Evolutionary conservation across 768 basidiomycete species (phyloP), one percentile per base, ranked within the genome.

Genomic region (Leccinum arenicola): DNA sequence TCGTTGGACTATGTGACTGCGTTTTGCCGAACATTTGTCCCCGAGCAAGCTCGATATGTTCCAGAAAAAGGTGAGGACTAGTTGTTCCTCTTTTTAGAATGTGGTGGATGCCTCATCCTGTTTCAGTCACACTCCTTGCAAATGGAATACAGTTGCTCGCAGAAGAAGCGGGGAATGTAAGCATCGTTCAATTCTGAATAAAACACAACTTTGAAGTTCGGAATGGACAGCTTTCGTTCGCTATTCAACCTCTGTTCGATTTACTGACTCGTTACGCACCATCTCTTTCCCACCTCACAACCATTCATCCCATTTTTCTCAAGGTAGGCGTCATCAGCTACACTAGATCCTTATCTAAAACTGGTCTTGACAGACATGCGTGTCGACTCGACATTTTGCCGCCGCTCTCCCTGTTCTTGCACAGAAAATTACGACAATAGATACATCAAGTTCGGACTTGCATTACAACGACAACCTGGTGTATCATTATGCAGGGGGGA

Each of bases 401-500:
- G 69, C 78, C 2, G 87, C 89, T 0, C 77, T 89, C 12, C 84
- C 84, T 1, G 66, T 93, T 17, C 82, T 94, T 11, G 52, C 68
- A 11, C 68, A 76, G n/a, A 85, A 88, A 17, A 87, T 93, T 62
- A 84, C 84, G 12, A 77, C 82, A 47, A 80, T 94, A 57, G 86
- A 88, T 69, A 79, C 75, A 2, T 61, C 69, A 0, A 70, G 82
- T n/a, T 84, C 83, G 7, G 89, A 92, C 60, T 75, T 95, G 55
- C 74, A 71, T 33, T 93, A 92, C 74, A 85, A 82, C 62, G 93
- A 95, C 71, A 88, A 88, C 66, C 79, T 96, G 23, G 74, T 82
- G n/a, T 94, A 94, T 69, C 91, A 95, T 76, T 93, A 94, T 70
- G 76, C 84, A 3, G 92, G 88, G 3, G 93, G 91, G 1, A 76